phyloP scores from a whole-genome alignment of 2,329 filamentous ascomycete genomes.

The Fusarium luffae region DNA sequence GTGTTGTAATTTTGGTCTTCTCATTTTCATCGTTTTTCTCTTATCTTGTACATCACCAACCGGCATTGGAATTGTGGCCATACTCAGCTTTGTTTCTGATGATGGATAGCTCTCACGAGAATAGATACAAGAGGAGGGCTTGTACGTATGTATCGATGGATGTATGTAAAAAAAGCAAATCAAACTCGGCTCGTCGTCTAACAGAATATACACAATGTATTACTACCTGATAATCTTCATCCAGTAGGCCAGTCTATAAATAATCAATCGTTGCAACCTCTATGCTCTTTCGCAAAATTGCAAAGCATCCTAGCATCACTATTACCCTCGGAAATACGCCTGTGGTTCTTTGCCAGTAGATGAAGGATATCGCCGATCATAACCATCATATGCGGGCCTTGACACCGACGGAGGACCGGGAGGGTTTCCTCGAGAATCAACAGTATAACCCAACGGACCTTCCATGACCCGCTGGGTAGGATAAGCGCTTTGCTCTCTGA shows the following conservation, averaged over 20 bases:
- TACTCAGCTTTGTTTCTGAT: slow-evolving; percentile 36
- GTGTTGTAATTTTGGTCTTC: slow-evolving; percentile 40
- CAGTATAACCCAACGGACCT: slow-evolving; percentile 3
- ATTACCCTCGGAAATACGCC: slow-evolving; percentile 2
- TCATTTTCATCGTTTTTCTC: slow-evolving; percentile 23
- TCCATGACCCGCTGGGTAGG: slow-evolving; percentile 15
- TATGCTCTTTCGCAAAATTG: neutral
- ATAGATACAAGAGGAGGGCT: slow-evolving; percentile 34
- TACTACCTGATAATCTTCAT: slow-evolving; percentile 19
- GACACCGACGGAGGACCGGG: neutral
- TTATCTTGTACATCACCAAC: slow-evolving; percentile 45
- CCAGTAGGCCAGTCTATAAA: neutral
- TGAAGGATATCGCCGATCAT: slow-evolving; percentile 57
- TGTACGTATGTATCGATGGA: slow-evolving; percentile 41
- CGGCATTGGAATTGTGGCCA: slow-evolving; percentile 42
- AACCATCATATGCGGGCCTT: slow-evolving; percentile 52
- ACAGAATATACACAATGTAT: slow-evolving; percentile 45
- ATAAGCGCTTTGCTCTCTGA: slow-evolving; percentile 20
- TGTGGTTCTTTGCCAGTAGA: slow-evolving; percentile 17
- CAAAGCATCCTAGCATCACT: neutral
- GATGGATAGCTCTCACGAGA: slow-evolving; percentile 30
- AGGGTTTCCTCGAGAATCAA: slow-evolving; percentile 7
- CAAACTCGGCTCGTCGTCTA: slow-evolving; percentile 45
- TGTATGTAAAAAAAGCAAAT: slow-evolving; percentile 36
- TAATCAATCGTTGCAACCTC: neutral